Conservation (phyloP, 805 yeast species). For the Alloascoidea africana region DNA sequence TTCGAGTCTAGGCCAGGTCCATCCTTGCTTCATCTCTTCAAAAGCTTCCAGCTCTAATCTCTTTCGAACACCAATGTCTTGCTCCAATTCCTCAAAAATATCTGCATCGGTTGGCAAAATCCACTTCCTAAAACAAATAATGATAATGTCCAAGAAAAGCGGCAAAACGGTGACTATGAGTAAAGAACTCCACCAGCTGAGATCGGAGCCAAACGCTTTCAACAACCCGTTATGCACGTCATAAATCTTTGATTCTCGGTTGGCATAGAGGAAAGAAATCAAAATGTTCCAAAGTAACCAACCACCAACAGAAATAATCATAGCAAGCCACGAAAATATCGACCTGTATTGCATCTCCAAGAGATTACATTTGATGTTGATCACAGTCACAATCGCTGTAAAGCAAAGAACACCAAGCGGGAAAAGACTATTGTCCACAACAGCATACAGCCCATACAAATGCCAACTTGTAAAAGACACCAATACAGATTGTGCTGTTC, state of each 20-base stretch:
- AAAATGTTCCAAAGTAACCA: slow-evolving; percentile 76
- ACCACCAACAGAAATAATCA: slow-evolving; percentile 63
- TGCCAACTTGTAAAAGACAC: slow-evolving; percentile 52
- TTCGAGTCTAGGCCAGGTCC: slow-evolving; percentile 49
- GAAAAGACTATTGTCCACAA: slow-evolving; percentile 60
- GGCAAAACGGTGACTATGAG: slow-evolving; percentile 43
- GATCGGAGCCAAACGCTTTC: slow-evolving; percentile 62
- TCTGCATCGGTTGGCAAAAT: slow-evolving; percentile 64
- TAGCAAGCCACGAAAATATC: slow-evolving; percentile 50
- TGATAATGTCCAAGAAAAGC: slow-evolving; percentile 46
- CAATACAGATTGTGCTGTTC: slow-evolving; percentile 56
- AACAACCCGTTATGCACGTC: slow-evolving; percentile 58
- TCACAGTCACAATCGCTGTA: slow-evolving; percentile 54
- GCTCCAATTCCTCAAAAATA: slow-evolving; percentile 63
- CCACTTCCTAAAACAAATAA: slow-evolving; percentile 39
- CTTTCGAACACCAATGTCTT: slow-evolving; percentile 46
- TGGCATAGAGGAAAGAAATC: slow-evolving; percentile 51
- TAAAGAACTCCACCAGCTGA: slow-evolving; percentile 77
- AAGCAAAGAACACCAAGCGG: slow-evolving; percentile 71
- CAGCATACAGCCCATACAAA: slow-evolving; percentile 57
- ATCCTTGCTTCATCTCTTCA: slow-evolving; percentile 61
- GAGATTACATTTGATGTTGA: slow-evolving; percentile 66
- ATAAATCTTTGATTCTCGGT: slow-evolving; percentile 39
- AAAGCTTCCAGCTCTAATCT: slow-evolving; percentile 61
- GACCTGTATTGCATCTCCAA: slow-evolving; percentile 65